Percentiles rank a stretch among this genome's conserved stretches.
phyloP scores from a whole-genome alignment of 140 eudicot species.

The Cichorium intybus region DNA sequence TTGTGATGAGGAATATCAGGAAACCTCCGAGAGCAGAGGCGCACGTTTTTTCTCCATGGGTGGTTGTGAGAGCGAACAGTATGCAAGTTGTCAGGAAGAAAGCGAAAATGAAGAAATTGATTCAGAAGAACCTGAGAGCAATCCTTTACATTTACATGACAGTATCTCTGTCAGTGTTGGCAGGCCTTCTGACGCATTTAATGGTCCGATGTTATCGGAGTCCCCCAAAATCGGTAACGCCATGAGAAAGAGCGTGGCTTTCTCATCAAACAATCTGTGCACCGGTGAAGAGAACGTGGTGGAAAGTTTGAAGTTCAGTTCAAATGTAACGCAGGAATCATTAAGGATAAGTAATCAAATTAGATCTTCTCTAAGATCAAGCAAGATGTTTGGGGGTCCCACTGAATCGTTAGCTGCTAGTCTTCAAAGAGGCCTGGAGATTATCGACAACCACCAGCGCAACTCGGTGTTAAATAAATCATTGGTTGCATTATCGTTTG shows the following conservation, averaged over 20 bases:
- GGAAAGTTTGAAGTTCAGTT: conserved; percentile 41
- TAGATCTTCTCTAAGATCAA: conserved; percentile 67
- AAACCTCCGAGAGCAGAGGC: conserved; percentile 40
- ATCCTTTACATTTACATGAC: conserved; percentile 14
- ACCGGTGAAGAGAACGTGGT: conserved; percentile 25
- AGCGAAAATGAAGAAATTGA: conserved; percentile 60
- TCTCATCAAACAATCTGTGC: conserved; percentile 32
- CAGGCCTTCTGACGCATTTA: conserved; percentile 54
- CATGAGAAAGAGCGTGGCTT: conserved; percentile 43
- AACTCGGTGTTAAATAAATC: conserved; percentile 58
- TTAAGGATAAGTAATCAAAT: conserved; percentile 43
- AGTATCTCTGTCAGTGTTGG: conserved; percentile 45
- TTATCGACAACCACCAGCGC: conserved; percentile 77
- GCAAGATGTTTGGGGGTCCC: conserved; percentile 62
- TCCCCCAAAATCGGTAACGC: conserved; percentile 67
- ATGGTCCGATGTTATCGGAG: conserved; percentile 71
- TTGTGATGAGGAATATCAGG: conserved; percentile 45
- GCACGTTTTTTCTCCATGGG: conserved; percentile 56
- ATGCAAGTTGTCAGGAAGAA: conserved; percentile 69
- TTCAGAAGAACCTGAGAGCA: conserved; percentile 37
- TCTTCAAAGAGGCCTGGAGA: conserved; percentile 79
- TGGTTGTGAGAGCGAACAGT: conserved; percentile 71
- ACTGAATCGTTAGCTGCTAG: conserved; percentile 91
- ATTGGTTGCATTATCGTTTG: conserved; percentile 81
- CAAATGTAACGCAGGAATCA: conserved; percentile 39